Evolutionary conservation across 805 yeast genomes (phyloP), one percentile per base, ranked within the genome.

Genomic region (Myxozyma melibiosi): DNA sequence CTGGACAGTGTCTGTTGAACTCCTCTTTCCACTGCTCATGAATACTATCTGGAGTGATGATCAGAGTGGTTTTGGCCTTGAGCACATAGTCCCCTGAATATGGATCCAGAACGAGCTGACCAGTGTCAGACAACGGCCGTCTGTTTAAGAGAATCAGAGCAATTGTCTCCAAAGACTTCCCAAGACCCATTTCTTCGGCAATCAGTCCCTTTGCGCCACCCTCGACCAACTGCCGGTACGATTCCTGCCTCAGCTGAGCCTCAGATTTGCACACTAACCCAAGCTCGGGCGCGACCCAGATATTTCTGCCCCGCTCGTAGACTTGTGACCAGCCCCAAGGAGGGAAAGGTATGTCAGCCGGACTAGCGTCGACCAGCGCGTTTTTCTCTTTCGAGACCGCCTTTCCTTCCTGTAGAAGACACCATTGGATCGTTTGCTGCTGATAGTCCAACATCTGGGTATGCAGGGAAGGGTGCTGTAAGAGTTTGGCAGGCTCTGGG

Each of bases 141-240:
- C 75, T 83, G 68, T 94, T 86, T 48, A 84, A 67, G 1, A 83
- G 67, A 0, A 86, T 72, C 38, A 92, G 73, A 0, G 96, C 76
- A 1, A 88, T 76, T 13, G 90, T 76, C 69, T 94, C 99, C 3
- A 94, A 84, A 0, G 99, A 92, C 68, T 94, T 94, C 0, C 99
- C 99, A 6, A 94, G 77, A 0, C 99, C 99, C 99, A 94, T 94
- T 71, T 94, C 99, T 67, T 92, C 99, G 1, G 94, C 86, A 33
- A 94, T 70, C 6, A 94, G 73, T 0, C 95, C 97, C 49, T 58
- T 52, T 0, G 62, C 61, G 2, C 58, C 59, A 28, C 48, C 37
- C 5, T 14, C 38, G 5, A 18, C 27, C 41, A 18, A 50, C 13
- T 48, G 51, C 25, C 13, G 66, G 67, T 5, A 60, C 46, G n/a